Evolutionary conservation across 163 green algal species (phyloP), one percentile per base, ranked within the genome.

Genomic region (Coccomyxa subellipsoidea): DNA sequence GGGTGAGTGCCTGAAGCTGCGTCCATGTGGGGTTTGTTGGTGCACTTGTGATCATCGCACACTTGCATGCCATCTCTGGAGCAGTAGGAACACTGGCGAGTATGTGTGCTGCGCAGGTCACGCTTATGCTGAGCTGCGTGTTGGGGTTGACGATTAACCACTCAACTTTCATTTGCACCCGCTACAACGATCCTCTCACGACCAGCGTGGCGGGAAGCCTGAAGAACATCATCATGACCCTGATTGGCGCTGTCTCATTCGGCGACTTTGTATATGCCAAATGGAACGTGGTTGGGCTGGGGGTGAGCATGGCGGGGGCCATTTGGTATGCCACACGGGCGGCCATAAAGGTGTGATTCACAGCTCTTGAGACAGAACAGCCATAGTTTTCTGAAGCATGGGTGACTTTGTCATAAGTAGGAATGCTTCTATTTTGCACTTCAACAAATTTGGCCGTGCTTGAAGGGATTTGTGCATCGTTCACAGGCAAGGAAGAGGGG

Each of bases 111-210:
- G 66, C 84, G 81, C 88, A 91, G 89, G 70, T 82, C 12, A 82
- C 87, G 27, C 85, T 93, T 53, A 34, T 87, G 15, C 8, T 88
- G 32, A 90, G 85, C 69, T 83, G 76, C 18, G 84, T 78, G 12
- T 80, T 95, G 81, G 92, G 92, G 9, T 79, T 95, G 69, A 90
- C 83, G 71, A 91, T 95, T 79, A 93, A 93, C 83, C 92, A 95
- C 86, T 91, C 89, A 35, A 93, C 87, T 21, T 93, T 95, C 77
- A 77, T 95, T 15, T 95, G 92, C 83, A 95, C 92, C 4, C 82
- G 89, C 37, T 78, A 93, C 34, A 95, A 95, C 75, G 92, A 95
- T 73, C 92, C 92, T 21, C 84, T 95, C 25, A 93, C 89, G 77
- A 95, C 91, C 12, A 91, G 84, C 69, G 90, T 93, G 7, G 89